A percentile compares a stretch with the other conserved stretches of the same genome.
Conservation (phyloP, 2,329 filamentous ascomycete species). For the Coniochaeta hoffmannii region DNA sequence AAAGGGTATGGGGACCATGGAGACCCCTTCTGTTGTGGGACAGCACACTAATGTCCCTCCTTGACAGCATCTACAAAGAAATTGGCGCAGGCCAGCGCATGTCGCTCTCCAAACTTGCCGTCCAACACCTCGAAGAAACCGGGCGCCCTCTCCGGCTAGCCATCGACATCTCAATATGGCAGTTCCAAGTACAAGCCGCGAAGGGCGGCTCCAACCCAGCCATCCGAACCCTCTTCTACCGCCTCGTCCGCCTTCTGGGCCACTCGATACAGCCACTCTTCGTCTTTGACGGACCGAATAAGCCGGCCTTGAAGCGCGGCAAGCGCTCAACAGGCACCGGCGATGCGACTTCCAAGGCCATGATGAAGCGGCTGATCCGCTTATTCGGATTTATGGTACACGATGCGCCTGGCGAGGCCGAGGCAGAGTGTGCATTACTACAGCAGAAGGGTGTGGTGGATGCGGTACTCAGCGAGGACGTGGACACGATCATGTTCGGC, state of each 20-base stretch:
- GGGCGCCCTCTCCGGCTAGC: slow-evolving; percentile 75
- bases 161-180: slow-evolving; percentile 95
- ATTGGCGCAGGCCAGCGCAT: slow-evolving; percentile 75
- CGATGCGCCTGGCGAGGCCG: slow-evolving; percentile 87
- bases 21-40: neutral
- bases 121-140: slow-evolving; percentile 65
- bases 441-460: slow-evolving; percentile 80
- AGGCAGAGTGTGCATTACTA: slow-evolving; percentile 87
- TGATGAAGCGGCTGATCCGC: slow-evolving; percentile 76
- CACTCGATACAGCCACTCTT: slow-evolving; percentile 44
- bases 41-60: neutral
- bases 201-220: slow-evolving; percentile 85
- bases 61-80: slow-evolving; percentile 74
- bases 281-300: slow-evolving; percentile 43
- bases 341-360: slow-evolving; percentile 60
- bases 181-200: slow-evolving; percentile 84
- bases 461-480: slow-evolving; percentile 90
- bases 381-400: slow-evolving; percentile 81
- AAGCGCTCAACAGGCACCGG: slow-evolving; percentile 61
- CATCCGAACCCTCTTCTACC: slow-evolving; percentile 86
- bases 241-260: slow-evolving; percentile 53
- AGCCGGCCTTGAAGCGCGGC: slow-evolving; percentile 75
- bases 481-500: slow-evolving; percentile 97
- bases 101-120: slow-evolving; percentile 74
- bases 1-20: slow-evolving; percentile 40